phyloP scores from a whole-genome alignment of 306 rosid genomes.

The Astragalus glycyphyllos region DNA sequence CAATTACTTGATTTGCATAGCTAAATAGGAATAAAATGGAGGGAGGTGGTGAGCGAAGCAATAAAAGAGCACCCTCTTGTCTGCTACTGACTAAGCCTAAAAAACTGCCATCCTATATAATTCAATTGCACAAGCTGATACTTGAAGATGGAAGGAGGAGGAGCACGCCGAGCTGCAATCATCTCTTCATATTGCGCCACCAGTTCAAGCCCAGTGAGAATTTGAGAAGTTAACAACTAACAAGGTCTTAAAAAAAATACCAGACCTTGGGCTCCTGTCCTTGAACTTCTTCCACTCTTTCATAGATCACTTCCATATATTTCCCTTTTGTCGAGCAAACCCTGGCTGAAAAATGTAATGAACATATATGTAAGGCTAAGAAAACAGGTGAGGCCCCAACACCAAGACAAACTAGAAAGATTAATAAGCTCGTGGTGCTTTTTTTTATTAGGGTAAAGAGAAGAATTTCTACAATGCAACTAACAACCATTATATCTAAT shows the following conservation, averaged over 20 bases:
- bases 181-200: conserved; percentile 27
- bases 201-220: conserved; percentile 14
- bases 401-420: conserved; percentile 2
- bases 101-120: neutral
- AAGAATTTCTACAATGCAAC: neutral
- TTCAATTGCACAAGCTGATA: conserved; percentile 20
- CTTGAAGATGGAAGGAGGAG: neutral
- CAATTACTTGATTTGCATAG: too few species aligned
- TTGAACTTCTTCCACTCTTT: conserved; percentile 31
- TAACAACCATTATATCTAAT: neutral
- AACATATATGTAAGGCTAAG: conserved; percentile 31
- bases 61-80: too few species aligned
- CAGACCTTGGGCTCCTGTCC: conserved; percentile 28
- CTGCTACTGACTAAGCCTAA: neutral
- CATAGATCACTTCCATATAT: conserved; percentile 50
- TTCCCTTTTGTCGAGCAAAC: conserved; percentile 75
- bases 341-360: conserved; percentile 72
- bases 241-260: conserved; percentile 25
- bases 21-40: neutral
- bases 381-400: neutral
- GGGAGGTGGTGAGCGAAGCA: conserved; percentile 4
- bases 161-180: conserved; percentile 1
- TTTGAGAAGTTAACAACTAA: neutral
- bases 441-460: neutral
- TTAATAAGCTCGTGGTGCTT: too few species aligned